These are phyloP conservation scores for Fusarium nelsonii DNA, from an alignment of 2,329 filamentous ascomycete species.

Conservation along the genomic window DNA sequence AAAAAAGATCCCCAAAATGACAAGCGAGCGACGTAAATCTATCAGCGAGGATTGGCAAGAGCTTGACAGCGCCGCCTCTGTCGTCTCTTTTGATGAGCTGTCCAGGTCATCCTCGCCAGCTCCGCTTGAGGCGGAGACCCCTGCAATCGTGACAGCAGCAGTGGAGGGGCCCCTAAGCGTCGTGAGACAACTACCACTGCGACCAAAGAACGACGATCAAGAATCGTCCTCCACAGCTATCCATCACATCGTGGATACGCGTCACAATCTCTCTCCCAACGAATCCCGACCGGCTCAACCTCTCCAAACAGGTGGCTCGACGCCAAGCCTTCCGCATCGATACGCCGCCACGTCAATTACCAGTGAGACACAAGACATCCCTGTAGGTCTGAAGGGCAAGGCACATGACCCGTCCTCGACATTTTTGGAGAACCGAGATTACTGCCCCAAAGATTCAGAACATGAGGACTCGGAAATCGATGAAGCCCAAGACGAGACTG, in stretches of 20 bases:
- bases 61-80: slow-evolving; percentile 34
- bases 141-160: background rate
- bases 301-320: too few species aligned
- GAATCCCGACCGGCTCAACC: background rate
- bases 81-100: slow-evolving; percentile 30
- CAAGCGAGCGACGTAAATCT: background rate
- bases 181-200: background rate
- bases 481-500: background rate
- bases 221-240: background rate
- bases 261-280: background rate
- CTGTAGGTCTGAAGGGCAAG: background rate
- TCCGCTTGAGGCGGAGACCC: background rate
- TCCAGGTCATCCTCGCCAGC: slow-evolving; percentile 11
- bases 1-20: slow-evolving; percentile 10
- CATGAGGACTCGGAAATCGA: too few species aligned
- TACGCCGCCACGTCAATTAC: background rate
- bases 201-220: background rate
- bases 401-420: background rate
- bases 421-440: too few species aligned
- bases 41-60: slow-evolving; percentile 45
- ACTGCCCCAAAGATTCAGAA: background rate
- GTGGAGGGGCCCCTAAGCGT: background rate
- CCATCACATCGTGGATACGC: too few species aligned
- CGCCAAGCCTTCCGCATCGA: background rate
- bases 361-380: background rate